Evolutionary conservation across 1,284 basidiomycete species (phyloP), one percentile per base, ranked within the genome.

Genomic region (Coriolopsis trogii): DNA sequence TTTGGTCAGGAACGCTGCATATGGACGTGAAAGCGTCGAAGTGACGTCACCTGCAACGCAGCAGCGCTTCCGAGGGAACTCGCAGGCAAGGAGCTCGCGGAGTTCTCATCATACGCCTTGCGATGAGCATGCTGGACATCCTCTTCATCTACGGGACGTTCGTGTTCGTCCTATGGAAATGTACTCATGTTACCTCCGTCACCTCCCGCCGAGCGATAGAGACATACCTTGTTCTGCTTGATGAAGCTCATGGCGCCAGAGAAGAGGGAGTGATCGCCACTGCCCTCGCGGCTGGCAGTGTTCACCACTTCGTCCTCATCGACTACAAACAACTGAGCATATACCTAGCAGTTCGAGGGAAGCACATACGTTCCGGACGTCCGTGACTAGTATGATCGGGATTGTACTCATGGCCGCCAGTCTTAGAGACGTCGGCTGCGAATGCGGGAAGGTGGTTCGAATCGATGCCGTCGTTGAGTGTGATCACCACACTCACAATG

Each of bases 61-160:
- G 89, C 88, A n/a, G 89, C 90, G 49, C 84, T 78, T 25, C 89
- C 89, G 53, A 92, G 70, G 12, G 80, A 78, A 36, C 74, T 70
- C 3, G 89, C 84, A 57, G 73, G 77, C 62, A 91, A 55, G 37
- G 67, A 71, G 40, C 75, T 67, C 0, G 78, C 72, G 41, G 80
- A 74, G 25, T 76, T 78, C 46, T 83, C 63, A 3, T 76, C 63
- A 65, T 88, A 89, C 0, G 78, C 88, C 63, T 81, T 64, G 34
- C 79, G 65, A 67, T 93, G 88, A 13, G 84, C 80, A 13, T 73
- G 60, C 46, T 76, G 81, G 57, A 87, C 82, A 8, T 75, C 70
- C n/a, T 85, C 75, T 63, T 92, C 89, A 64, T 92, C 79, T 30
- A 91, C 61, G 40, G 81, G 80, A 29, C 79, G 69, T 7, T 72